These are phyloP conservation scores for Thelonectria rubi DNA, from an alignment of 2,329 filamentous ascomycete species.

Conservation along the genomic window DNA sequence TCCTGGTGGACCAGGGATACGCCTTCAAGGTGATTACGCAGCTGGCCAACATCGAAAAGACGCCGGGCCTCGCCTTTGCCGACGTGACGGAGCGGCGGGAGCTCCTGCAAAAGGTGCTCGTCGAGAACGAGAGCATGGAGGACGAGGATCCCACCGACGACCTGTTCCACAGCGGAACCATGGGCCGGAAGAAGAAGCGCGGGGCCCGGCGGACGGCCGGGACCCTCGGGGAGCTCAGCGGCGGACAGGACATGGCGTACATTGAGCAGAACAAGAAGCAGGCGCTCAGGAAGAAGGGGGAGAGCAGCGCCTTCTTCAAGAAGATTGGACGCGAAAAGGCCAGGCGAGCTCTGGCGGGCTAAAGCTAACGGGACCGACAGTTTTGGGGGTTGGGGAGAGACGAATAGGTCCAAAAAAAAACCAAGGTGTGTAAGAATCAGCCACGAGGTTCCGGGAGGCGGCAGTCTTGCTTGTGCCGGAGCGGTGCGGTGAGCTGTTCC, in stretches of 20 bases:
- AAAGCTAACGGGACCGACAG: no score
- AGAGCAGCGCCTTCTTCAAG: constrained; percentile 54
- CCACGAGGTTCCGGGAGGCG: constrained; percentile 12
- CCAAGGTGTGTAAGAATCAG: not conserved
- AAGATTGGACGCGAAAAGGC: constrained; percentile 55
- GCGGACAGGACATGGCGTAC: constrained; percentile 98
- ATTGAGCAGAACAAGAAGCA: constrained; percentile 79
- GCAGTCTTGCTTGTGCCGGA: not conserved
- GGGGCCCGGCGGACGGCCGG: constrained; percentile 82
- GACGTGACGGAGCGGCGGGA: constrained; percentile 84
- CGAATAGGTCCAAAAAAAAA: not conserved
- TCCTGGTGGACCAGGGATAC: constrained; percentile 97
- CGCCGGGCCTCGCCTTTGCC: constrained; percentile 81
- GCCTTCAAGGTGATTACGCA: constrained; percentile 99
- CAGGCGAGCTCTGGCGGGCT: constrained; percentile 47
- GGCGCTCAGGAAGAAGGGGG: constrained; percentile 50
- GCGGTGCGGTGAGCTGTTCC: constrained; percentile 4
- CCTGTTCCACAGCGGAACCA: constrained; percentile 52
- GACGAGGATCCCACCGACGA: constrained; percentile 70
- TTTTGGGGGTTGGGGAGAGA: not conserved
- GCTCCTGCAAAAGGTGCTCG: constrained; percentile 85
- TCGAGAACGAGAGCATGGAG: constrained; percentile 83
- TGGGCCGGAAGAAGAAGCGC: constrained; percentile 62
- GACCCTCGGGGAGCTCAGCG: constrained; percentile 84
- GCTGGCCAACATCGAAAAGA: constrained; percentile 87